Base-by-base conservation (phyloP, 495 filamentous ascomycete genomes). In the Aspergillus asperescens region DNA sequence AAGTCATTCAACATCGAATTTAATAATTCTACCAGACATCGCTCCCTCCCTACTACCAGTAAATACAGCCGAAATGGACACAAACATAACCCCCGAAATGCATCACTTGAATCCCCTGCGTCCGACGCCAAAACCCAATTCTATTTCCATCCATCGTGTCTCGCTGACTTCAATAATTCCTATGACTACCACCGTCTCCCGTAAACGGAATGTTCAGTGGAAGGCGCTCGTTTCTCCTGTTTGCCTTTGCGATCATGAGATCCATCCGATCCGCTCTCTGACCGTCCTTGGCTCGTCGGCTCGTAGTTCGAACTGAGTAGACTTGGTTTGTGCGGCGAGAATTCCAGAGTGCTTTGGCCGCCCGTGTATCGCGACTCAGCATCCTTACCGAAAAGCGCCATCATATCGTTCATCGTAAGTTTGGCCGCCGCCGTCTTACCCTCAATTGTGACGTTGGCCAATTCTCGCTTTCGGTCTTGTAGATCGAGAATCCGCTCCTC, bases 401-500 rank as follows among this genome's bases (percentile, higher is more conserved):
- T 71, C 61, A 98, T 96, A 73, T 98, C 93, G 60, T 89, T 85
- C 83, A 97, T 85, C 50, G 84, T 89, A 45, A 98, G 71, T 66
- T 97, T 96, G 54, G 81, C 79, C 6, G 77, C 78, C 19, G 85
- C 82, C 23, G 81, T 82, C 68, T 85, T 87, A 63, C 89, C 86
- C 62, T 91, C 90, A 53, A 95, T 88, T 10, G 90, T 86, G 49
- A 85, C 79, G 57, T 88, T 84, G 20, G 94, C 91, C 6, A 98
- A 79, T 57, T 87, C 81, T 18, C 92, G 79, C 73, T 98, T 98
- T 63, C 89, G 87, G 41, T 96, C 83, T 67, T 98, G 93, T 28
- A 98, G 79, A 42, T 85, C 89, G 4, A 98, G 67, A 58, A 98
- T 98, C 41, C 90, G 81, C 57, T 91, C 91, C 71, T 98, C 93